Base-by-base conservation (phyloP, 2,329 filamentous ascomycete genomes). In the Neonectria hederae region DNA sequence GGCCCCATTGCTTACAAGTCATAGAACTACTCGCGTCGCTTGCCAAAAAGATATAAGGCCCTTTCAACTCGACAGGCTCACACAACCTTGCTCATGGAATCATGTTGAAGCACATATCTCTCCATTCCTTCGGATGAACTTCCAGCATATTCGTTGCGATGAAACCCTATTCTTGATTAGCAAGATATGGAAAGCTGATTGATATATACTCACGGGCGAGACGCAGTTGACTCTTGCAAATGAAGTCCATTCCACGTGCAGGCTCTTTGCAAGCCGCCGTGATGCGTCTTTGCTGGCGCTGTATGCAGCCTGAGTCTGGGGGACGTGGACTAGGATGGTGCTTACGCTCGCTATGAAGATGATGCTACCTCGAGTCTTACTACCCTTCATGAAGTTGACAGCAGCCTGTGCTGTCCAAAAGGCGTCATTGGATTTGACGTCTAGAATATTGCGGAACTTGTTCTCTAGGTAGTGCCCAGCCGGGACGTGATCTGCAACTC, bases 391-490 rank as follows among this genome's bases (percentile, higher is more conserved):
- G 13, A 79, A 72, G 35, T 75, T 74, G 7, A 76, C 80, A 2
- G 79, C 80, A 10, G 80, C 80, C 65, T 81, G 79, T 7, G 81
- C 80, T 0, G 79, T 78, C 77, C 79, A 82, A 62, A 82, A 80
- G 2, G 78, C 79, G 0, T 81, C 81, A 62, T 81, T 74, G 45
- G 79, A 75, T 61, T 82, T 82, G 53, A 82, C 79, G 32, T 78
- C 74, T 49, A 80, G 73, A 38, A 82, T 76, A 21, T 77, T 67
- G 5, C 75, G 73, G 65, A 76, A 82, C 43, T 74, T 74, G 53
- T 80, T 78, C 59, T 79, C 77, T 1, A 77, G 75, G 65, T 81
- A 82, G n/a, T 82, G 78, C 5, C 77, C 62, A 6, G 78, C 79
- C 0, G 79, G 71, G 26, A 77, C 73, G 54, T 81, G 71, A 5